These are phyloP conservation scores for Solanum chiquidenum DNA, from an alignment of 257 asterid species.

Conservation along the genomic window DNA sequence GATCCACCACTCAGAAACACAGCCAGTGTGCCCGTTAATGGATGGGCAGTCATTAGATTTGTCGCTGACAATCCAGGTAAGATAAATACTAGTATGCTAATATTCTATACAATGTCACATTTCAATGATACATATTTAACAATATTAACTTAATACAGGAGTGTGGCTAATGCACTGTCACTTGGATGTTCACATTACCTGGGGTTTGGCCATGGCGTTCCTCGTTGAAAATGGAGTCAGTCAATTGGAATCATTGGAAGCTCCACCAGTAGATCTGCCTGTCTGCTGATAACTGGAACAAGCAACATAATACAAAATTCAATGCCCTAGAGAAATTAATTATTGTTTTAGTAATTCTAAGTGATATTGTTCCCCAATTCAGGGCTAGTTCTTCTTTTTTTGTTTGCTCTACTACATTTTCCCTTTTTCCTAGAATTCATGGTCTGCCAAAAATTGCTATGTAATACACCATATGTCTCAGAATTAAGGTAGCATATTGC, in stretches of 20 bases:
- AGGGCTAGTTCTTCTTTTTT: slow-evolving; percentile 3
- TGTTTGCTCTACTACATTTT: neutral
- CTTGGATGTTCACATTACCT: slow-evolving; percentile 67
- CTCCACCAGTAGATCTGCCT: slow-evolving; percentile 66
- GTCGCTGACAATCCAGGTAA: slow-evolving; percentile 94
- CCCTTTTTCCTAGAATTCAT: neutral
- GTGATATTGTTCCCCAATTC: slow-evolving; percentile 8
- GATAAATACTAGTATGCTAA: neutral
- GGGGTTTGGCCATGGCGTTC: slow-evolving; percentile 90
- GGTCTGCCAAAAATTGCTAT: slow-evolving; percentile 1
- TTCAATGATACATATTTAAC: neutral
- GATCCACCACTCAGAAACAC: slow-evolving; percentile 86
- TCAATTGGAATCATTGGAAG: slow-evolving; percentile 35
- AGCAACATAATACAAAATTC: neutral
- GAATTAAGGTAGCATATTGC: neutral
- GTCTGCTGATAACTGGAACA: slow-evolving; percentile 18
- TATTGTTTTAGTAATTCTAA: neutral
- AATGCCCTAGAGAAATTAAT: neutral
- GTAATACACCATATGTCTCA: slow-evolving; percentile 4
- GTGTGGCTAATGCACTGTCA: slow-evolving; percentile 89
- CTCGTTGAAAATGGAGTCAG: slow-evolving; percentile 68
- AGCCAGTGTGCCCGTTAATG: slow-evolving; percentile 70
- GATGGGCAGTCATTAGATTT: slow-evolving; percentile 93
- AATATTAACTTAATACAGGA: slow-evolving; percentile 25
- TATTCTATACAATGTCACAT: neutral